Base-by-base conservation (phyloP, 257 asterid species). In the Capsicum pubescens region DNA sequence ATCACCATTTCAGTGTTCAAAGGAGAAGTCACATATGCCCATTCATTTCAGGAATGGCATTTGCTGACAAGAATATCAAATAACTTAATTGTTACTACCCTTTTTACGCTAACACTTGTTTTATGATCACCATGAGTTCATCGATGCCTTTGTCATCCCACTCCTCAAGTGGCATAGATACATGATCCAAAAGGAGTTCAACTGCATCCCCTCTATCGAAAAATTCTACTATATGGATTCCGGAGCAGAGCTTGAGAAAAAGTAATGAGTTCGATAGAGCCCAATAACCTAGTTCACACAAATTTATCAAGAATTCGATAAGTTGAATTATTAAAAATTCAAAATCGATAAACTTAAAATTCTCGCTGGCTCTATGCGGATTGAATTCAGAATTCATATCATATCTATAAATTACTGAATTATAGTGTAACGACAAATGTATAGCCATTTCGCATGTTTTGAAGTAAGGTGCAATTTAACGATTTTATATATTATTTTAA, bases 11-110 rank as follows among this genome's bases (percentile, higher is more conserved):
- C 60, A 85, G 26, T 54, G 81, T 52, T 52, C 81, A 76, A 88
- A 90, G 85, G 87, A 88, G 87, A 88, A 86, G 88, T 87, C 90
- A 90, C 71, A 83, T 83, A 82, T 87, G 93, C 91, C 94, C 95
- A 91, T 90, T 85, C 87, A 77, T 82, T 78, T 66, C 70, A 89
- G 90, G 91, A 87, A 86, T 91, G 94, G 92, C 71, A 70, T 54
- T 66, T 42, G 64, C 86, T 85, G 82, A 71, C 86, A 79, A 48
- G 88, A 87, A 85, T 83, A 79, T 58, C 83, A 83, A 87, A 85
- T 35, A 71, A 71, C 85, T 80, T 59, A 12, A 83, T 26, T 76
- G 48, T 21, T 76, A 72, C 59, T 46, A 74, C 60, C 48, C 79
- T 46, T 46, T 69, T 71, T 71, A 48, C 77, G 11, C 26, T 16